Evolutionary conservation across 1,284 basidiomycete species (phyloP), one percentile per base, ranked within the genome.

Genomic region (Chiua sp.): DNA sequence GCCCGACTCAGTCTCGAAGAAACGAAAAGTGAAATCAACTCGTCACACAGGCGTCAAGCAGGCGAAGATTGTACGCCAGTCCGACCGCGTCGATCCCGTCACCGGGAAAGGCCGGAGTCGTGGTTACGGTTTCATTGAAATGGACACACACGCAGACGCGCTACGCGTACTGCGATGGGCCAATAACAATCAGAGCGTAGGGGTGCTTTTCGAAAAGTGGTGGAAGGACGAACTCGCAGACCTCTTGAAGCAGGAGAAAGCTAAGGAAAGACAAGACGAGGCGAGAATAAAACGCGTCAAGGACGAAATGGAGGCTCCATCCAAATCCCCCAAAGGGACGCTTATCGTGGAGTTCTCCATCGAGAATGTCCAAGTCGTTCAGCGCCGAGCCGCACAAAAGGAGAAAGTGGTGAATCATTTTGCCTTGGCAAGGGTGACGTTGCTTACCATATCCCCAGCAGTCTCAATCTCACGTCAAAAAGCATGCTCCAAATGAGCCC

Each of bases 71-170:
- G 88, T 98, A 15, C 87, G 95, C 18, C 89, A 93, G 73, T 80
- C 82, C 28, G 96, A 98, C 65, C 90, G 94, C 23, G 82, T 97
- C 55, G 97, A 99, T 73, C 82, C 92, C 0, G 75, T 96, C 35
- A 96, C 93, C 0, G 93, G 92, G 3, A 87, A 92, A 65, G 94
- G 94, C 4, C 85, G 91, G 57, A 93, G 91, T 66, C 93, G 92
- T 72, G 97, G 97, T 1, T 99, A 98, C 70, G 98, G 97, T 18
- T 99, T 99, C 79, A 73, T 99, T 47, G 97, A 99, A 79, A 87
- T 98, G 85, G 80, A 87, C 44, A 84, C 79, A 30, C 97, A 98
- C 72, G 87, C 90, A 13, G 94, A 98, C 71, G 95, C 96, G 4
- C 80, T 99, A 37, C 91, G 93, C 48, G 92, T 98, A 2, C 76